Evolutionary conservation across 2,329 filamentous ascomycete species (phyloP).

Genomic region (Fusarium continuum): DNA sequence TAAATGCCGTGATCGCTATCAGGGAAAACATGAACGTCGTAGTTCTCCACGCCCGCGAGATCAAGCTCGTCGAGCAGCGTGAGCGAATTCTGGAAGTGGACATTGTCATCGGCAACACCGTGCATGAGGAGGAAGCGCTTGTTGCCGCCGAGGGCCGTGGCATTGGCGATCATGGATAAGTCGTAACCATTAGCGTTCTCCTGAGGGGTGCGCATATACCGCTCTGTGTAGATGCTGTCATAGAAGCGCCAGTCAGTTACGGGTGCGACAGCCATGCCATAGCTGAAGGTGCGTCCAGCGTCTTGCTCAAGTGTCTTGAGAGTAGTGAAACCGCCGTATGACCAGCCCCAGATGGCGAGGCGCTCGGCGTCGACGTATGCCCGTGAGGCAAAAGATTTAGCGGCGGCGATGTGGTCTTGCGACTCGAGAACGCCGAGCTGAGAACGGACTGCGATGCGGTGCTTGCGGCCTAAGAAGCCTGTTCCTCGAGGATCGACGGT

Average conservation of each 20-base stretch:
- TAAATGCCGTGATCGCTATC: slow-evolving; percentile 95
- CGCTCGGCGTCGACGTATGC: slow-evolving; percentile 83
- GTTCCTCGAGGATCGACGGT: slow-evolving; percentile 95
- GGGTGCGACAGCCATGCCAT: slow-evolving; percentile 97
- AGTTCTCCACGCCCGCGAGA: slow-evolving; percentile 83
- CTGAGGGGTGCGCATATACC: slow-evolving; percentile 96
- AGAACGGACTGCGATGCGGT: slow-evolving; percentile 82
- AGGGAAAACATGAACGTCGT: slow-evolving; percentile 95
- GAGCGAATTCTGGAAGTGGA: slow-evolving; percentile 95
- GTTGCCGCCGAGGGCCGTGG: slow-evolving; percentile 75
- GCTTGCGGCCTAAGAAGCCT: slow-evolving; percentile 85
- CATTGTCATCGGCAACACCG: slow-evolving; percentile 95
- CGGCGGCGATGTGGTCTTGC: slow-evolving; percentile 89
- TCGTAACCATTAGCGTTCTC: slow-evolving; percentile 82
- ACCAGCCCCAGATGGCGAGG: slow-evolving; percentile 98
- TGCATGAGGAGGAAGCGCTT: slow-evolving; percentile 96
- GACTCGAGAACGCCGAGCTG: slow-evolving; percentile 88
- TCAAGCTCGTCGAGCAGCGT: slow-evolving; percentile 88
- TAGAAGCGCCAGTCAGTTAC: slow-evolving; percentile 99
- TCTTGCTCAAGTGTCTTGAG: slow-evolving; percentile 95
- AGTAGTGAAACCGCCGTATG: slow-evolving; percentile 93
- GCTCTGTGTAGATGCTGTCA: slow-evolving; percentile 91
- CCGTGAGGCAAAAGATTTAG: slow-evolving; percentile 82
- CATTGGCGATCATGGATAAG: slow-evolving; percentile 77
- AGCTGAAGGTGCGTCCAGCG: slow-evolving; percentile 88